Percentiles rank a stretch among this genome's conserved stretches.
Evolutionary conservation across 225 moss, liverwort and hornwort species (phyloP).

Genomic region (Anthoceros angustus): DNA sequence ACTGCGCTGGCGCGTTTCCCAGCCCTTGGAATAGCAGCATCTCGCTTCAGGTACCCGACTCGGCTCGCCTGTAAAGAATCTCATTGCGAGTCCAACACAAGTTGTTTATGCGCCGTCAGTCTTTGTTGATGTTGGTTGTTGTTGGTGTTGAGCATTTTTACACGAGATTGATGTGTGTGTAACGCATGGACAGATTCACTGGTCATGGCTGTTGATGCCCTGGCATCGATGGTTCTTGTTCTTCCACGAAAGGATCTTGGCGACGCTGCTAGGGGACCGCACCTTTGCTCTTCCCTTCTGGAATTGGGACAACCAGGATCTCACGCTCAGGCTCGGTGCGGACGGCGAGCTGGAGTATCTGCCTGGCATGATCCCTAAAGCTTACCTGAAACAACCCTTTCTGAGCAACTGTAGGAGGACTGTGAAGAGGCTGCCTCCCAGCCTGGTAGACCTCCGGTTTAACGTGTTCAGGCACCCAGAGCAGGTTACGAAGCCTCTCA

Average conservation of each 20-base stretch:
- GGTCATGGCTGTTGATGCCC: slow-evolving; percentile 1
- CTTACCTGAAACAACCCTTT: not conserved
- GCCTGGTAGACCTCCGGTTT: not conserved
- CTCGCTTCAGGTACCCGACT: not conserved
- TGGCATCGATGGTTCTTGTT: not conserved
- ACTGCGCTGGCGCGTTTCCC: not conserved
- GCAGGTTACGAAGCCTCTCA: not conserved
- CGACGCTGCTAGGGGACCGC: not conserved
- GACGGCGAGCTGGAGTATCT: not conserved
- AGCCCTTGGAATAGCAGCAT: not conserved
- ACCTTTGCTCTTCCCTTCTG: not conserved
- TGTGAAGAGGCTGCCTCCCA: not conserved
- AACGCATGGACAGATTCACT: not conserved
- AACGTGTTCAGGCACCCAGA: not conserved
- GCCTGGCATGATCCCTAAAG: not conserved
- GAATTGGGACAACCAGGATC: slow-evolving; percentile 1
- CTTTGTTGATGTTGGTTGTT: not conserved
- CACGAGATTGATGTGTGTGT: not conserved
- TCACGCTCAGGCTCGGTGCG: not conserved
- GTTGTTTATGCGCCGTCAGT: not conserved
- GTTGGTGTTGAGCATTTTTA: not conserved
- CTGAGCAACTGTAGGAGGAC: not conserved
- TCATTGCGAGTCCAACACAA: not conserved
- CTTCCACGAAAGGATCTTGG: not conserved
- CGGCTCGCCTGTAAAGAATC: not conserved